Evolutionary conservation across 192 early-diverging fungal species (phyloP), one percentile per base, ranked within the genome.

Genomic region (Coemansia biformis): DNA sequence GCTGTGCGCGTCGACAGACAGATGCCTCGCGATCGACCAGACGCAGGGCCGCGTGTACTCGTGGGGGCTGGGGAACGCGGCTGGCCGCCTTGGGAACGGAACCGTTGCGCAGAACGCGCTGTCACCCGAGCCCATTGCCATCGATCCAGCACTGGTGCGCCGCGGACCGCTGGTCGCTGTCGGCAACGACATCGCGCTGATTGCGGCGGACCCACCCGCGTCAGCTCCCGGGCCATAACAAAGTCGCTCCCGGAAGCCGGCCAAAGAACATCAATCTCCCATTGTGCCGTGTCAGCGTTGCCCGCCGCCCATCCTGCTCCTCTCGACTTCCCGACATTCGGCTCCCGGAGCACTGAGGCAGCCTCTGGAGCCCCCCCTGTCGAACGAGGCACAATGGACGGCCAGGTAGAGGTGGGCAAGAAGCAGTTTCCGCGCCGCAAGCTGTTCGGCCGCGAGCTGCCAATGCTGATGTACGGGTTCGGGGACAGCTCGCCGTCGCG

Each of bases 1-100:
- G 17, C 63, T 87, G 24, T 63, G 66, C 45, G 83, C 83, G 8
- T 78, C 79, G 12, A 83, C 80, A 4, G 85, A 87, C 23, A 39
- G 69, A 9, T 61, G 61, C 13, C 36, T 73, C 0, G 62, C 69
- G 0, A 11, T 73, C 12, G 62, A 59, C 44, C 23, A 6, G 10
- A 3, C 4, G 26, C 32, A 21, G 19, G 34, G 37, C 30, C 39
- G 32, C 14, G 39, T 73, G 9, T 61, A 53, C 38, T 65, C 69
- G 44, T 73, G 69, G 69, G 69, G 69, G 5, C 51, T 73, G 14
- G 61, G 57, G 10, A 73, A 73, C 35, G 13, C 40, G 5, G 49
- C 47, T 10, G 69, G 69, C n/a, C 51, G 69, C 1, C 49, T 73
- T 12, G 61, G 57, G 17, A 38, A 48, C 22, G 60, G 59, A 2